Evolutionary conservation across 176 grass and related monocot species (phyloP).

Genomic region (Musa schizocarpa): DNA sequence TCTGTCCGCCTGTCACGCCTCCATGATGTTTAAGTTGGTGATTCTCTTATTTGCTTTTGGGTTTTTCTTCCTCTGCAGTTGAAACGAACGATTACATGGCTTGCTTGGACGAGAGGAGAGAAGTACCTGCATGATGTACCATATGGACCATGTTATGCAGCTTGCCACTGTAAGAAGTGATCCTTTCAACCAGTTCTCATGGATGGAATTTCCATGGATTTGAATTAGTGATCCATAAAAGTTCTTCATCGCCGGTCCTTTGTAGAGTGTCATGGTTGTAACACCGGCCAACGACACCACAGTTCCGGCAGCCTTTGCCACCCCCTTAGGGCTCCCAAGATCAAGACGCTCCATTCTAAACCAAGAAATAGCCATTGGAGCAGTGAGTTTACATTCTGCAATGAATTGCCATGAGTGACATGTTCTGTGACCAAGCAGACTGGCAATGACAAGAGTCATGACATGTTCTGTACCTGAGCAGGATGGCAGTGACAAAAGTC

Average conservation of each 20-base stretch:
- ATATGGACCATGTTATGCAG: conserved; percentile 63
- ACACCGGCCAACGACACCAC: conserved; percentile 60
- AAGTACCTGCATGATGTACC: conserved; percentile 79
- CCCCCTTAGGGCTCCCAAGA: conserved; percentile 37
- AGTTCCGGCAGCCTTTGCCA: conserved; percentile 60
- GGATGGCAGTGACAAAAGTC: conserved; percentile 72
- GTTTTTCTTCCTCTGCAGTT: background rate
- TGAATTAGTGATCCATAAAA: conserved; percentile 38
- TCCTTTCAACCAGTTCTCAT: conserved; percentile 51
- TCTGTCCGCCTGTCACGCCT: no score
- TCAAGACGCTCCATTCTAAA: conserved; percentile 70
- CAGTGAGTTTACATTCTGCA: background rate
- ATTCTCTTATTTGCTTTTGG: no score
- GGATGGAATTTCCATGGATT: conserved; percentile 27
- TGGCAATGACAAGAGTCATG: conserved; percentile 70
- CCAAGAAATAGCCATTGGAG: background rate
- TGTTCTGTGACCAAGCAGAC: conserved; percentile 29
- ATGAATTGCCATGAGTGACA: background rate
- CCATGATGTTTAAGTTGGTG: no score
- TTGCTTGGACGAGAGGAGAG: background rate
- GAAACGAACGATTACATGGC: background rate
- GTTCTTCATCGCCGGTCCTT: conserved; percentile 39
- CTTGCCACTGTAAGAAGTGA: conserved; percentile 55
- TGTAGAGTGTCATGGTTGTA: conserved; percentile 89
- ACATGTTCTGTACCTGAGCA: conserved; percentile 32